A percentile compares a stretch with the other conserved stretches of the same genome.
phyloP scores from a whole-genome alignment of 148 eudicot genomes.

The Rhododendron simsii region DNA sequence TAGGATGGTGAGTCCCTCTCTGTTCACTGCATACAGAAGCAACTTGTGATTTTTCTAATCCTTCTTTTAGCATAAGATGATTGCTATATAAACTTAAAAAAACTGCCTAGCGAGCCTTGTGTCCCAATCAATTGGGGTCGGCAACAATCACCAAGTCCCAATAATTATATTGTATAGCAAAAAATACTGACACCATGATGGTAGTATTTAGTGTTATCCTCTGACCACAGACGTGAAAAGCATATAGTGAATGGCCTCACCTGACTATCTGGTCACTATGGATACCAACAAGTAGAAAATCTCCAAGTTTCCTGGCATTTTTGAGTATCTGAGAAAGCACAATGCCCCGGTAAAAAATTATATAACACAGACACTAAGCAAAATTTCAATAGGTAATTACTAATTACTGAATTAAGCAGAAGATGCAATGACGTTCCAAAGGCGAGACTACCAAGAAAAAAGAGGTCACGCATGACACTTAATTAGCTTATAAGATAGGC shows the following conservation, averaged over 20 bases:
- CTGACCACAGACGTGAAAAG: constrained; percentile 3
- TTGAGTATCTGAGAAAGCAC: constrained; percentile 62
- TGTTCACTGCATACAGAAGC: constrained; percentile 50
- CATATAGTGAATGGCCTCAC: constrained; percentile 28
- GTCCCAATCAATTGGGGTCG: too few species aligned
- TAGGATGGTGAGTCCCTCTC: constrained; percentile 66
- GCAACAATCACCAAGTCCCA: neutral
- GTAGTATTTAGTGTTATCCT: neutral
- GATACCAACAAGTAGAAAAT: constrained; percentile 90
- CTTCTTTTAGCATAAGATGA: neutral
- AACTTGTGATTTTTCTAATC: neutral
- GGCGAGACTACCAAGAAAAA: neutral
- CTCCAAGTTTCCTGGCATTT: constrained; percentile 83
- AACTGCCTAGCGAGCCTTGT: neutral
- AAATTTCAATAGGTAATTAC: neutral
- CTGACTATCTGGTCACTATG: constrained; percentile 77
- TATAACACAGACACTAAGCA: neutral
- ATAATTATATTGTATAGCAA: too few species aligned
- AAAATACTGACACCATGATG: neutral
- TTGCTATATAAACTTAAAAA: neutral
- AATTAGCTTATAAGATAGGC: neutral
- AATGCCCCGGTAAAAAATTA: neutral
- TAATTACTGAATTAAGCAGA: neutral
- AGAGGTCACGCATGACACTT: neutral
- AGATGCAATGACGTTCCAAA: neutral